Base-by-base conservation (phyloP, 495 filamentous ascomycete genomes). In the Xylaria venustula region DNA sequence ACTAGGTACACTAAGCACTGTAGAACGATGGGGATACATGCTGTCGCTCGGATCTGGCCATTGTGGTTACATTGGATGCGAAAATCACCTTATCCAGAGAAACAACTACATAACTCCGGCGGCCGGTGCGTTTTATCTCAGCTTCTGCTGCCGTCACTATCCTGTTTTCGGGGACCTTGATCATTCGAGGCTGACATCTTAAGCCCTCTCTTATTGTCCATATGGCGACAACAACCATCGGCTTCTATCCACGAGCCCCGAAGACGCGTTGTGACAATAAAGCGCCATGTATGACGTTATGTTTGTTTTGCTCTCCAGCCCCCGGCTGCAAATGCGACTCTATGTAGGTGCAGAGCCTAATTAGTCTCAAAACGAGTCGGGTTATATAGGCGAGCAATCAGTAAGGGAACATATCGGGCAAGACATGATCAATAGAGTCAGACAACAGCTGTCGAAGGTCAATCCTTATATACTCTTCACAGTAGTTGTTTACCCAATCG, bases 371-470 rank as follows among this genome's bases (percentile, higher is more conserved):
- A n/a, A 54, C 51, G 12, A 37, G 51, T 30, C 36, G 30, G n/a
- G 49, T n/a, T 32, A 52, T 52, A 52, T 52, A 37, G 30, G 30
- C 25, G n/a, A n/a, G n/a, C n/a, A n/a, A n/a, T n/a, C n/a, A n/a
- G n/a, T n/a, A 53, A 25, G 50, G 32, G 32, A 53, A 12, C n/a
- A 8, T 32, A 37, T 23, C 20, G 50, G 7, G 17, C 50, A 37
- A 53, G 32, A 28, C 32, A 40, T 5, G 32, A 37, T 19, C 32
- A 2, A 36, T 37, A 12, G 5, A n/a, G 45, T 23, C 9, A 14
- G 20, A 23, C 20, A n/a, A 47, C 12, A 47, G 45, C 14, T n/a
- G 11, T 32, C 17, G 4, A 50, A n/a, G n/a, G n/a, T n/a, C n/a
- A n/a, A n/a, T n/a, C n/a, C n/a, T n/a, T n/a, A n/a, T n/a, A n/a